Percentiles rank a stretch among this genome's conserved stretches.
phyloP scores from a whole-genome alignment of 305 asterid genomes.

The Solanum hybrid region DNA sequence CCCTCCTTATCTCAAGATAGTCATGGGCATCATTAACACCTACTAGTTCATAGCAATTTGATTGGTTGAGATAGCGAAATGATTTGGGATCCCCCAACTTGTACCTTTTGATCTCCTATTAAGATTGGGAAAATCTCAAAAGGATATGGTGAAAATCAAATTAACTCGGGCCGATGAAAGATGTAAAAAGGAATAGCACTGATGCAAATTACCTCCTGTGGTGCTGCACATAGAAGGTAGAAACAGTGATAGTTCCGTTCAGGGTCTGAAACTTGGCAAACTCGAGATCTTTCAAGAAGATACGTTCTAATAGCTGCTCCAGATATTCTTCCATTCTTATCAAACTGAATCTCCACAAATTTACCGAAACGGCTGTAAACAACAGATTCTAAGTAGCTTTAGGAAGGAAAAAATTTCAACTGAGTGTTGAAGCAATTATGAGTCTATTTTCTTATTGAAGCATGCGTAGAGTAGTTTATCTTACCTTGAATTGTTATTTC shows the following conservation, averaged over 20 bases:
- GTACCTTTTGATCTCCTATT: conserved; percentile 63
- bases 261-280: conserved; percentile 84
- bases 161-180: background rate
- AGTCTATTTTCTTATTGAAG: background rate
- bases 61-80: conserved; percentile 77
- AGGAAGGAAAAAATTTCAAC: background rate
- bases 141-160: conserved; percentile 3
- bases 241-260: conserved; percentile 86
- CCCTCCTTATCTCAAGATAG: conserved; percentile 74
- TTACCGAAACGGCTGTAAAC: conserved; percentile 82
- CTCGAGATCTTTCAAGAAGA: conserved; percentile 88
- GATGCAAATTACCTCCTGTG: conserved; percentile 47
- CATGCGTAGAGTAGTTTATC: conserved; percentile 2
- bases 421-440: background rate
- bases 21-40: conserved; percentile 79
- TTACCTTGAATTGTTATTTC: conserved; percentile 88
- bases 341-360: conserved; percentile 83
- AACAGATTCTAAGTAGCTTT: conserved; percentile 15
- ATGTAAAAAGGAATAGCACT: background rate
- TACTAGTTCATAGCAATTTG: conserved; percentile 61
- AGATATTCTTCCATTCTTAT: conserved; percentile 73
- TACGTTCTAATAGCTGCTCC: conserved; percentile 88
- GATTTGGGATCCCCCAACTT: conserved; percentile 71
- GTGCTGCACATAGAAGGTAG: conserved; percentile 86
- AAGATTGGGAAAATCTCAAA: conserved; percentile 19